Evolutionary conservation across 1,139 yeast species (phyloP), one percentile per base, ranked within the genome.

Genomic region (Candida sojae): DNA sequence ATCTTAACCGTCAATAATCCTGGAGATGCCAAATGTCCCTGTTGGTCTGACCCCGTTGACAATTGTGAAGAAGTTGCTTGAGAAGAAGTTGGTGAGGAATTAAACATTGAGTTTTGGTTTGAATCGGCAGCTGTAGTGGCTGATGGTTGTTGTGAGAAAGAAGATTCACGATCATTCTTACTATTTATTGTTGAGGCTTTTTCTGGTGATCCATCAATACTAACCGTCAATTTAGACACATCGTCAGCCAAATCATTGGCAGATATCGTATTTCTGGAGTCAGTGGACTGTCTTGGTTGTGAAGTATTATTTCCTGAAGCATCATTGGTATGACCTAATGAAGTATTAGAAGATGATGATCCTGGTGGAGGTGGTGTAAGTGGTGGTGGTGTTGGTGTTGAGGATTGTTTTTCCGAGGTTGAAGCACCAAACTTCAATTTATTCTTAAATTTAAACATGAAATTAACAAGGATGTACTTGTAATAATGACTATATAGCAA

Each of bases 1-100:
- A 88, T 77, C 54, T 86, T 84, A 28, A 88, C 86, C 0, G 88
- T 84, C 47, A 88, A 72, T 29, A 87, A 66, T 0, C 95, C 96
- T 0, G 95, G 93, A 46, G 67, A 66, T 17, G 66, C 45, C 29
- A 35, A 44, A 34, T 40, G 41, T 17, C 38, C 44, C 31, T 21
- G 45, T 25, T 32, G 47, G 23, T 41, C 48, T 13, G 52, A 45
- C 10, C 38, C 37, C 6, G 44, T 34, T 3, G 54, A 42, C 3
- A 44, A 43, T 26, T 44, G 49, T 26, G 36, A 26, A 4, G 53
- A 45, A 10, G 47, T 45, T 6, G 50, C 48, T 28, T 50, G 52
- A 11, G 54, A 48, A 1, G 51, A 50, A 3, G 48, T 29, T 4
- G 53, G 46, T 2, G 55, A 46, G 3, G 34, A 37, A 13, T 31